A percentile compares a stretch with the other conserved stretches of the same genome.
Evolutionary conservation across 352 stramenopile species (phyloP).

Genomic region (Phytophthora hybrid): DNA sequence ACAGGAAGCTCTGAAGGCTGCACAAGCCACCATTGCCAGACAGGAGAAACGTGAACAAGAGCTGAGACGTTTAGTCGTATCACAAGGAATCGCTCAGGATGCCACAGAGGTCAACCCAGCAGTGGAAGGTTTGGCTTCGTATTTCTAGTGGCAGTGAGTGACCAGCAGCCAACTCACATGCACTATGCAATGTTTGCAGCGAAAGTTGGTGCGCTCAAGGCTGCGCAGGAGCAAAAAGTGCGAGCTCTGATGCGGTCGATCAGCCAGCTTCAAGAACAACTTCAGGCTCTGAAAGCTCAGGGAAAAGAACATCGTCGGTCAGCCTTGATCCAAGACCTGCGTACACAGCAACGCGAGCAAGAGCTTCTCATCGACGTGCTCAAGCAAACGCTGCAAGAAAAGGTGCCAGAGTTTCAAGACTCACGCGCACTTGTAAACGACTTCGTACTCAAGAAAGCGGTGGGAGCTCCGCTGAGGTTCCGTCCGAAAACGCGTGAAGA

Average conservation of each 20-base stretch:
- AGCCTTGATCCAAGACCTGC: slow-evolving; percentile 84
- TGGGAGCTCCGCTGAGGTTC: slow-evolving; percentile 83
- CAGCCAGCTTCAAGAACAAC: slow-evolving; percentile 79
- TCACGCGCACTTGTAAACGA: slow-evolving; percentile 79
- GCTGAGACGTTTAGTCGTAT: slow-evolving; percentile 57
- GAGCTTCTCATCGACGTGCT: slow-evolving; percentile 88
- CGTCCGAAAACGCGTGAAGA: slow-evolving; percentile 88
- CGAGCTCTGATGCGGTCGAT: slow-evolving; percentile 89
- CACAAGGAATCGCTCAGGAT: slow-evolving; percentile 47
- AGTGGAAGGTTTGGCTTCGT: slow-evolving; percentile 47
- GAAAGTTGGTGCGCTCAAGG: slow-evolving; percentile 76
- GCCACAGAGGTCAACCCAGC: slow-evolving; percentile 41
- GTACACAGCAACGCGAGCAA: slow-evolving; percentile 80
- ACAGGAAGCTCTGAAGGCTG: slow-evolving; percentile 60
- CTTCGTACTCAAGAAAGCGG: slow-evolving; percentile 85
- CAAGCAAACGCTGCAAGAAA: slow-evolving; percentile 78
- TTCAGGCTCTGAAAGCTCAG: slow-evolving; percentile 76
- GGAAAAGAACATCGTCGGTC: slow-evolving; percentile 90
- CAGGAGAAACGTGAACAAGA: slow-evolving; percentile 74
- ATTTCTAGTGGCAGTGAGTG: neutral
- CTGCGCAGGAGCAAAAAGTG: slow-evolving; percentile 78
- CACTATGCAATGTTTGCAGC: slow-evolving; percentile 32
- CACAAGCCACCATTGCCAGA: slow-evolving; percentile 64
- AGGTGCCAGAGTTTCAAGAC: slow-evolving; percentile 70
- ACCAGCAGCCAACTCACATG: neutral